Percentiles rank a stretch among this genome's conserved stretches.
phyloP scores from a whole-genome alignment of 805 yeast species.

The Saturnispora galanensis region DNA sequence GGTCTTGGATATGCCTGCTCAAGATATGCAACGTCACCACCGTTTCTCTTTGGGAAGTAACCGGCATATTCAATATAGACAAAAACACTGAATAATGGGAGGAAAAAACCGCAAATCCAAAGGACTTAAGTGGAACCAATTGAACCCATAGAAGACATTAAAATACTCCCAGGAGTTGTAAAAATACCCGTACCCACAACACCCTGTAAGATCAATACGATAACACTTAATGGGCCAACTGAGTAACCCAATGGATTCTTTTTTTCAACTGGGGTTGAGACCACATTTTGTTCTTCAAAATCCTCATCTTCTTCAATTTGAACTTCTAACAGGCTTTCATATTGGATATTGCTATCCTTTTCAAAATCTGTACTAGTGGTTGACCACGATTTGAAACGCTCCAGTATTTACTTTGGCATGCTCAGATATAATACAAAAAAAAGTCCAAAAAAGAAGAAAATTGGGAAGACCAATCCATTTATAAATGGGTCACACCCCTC shows the following conservation, averaged over 20 bases:
- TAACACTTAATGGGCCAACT: constrained; percentile 34
- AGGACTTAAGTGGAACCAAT: constrained; percentile 35
- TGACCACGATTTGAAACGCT: neutral
- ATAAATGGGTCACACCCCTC: no score
- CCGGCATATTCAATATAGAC: constrained; percentile 34
- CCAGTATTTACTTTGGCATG: neutral
- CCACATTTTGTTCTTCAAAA: constrained; percentile 23
- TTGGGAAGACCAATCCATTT: no score
- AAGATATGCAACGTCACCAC: constrained; percentile 78
- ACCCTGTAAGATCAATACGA: constrained; percentile 57
- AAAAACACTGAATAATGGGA: constrained; percentile 29
- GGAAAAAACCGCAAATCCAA: constrained; percentile 34
- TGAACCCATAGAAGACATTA: constrained; percentile 34
- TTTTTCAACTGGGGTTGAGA: constrained; percentile 29
- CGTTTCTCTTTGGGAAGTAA: constrained; percentile 48
- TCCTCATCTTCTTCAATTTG: neutral
- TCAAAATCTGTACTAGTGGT: neutral
- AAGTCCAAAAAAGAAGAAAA: no score
- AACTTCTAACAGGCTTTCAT: neutral
- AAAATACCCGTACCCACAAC: constrained; percentile 73
- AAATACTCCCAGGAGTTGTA: constrained; percentile 55
- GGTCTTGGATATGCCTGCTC: constrained; percentile 66
- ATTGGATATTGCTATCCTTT: neutral
- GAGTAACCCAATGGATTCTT: constrained; percentile 26
- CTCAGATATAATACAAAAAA: neutral